A percentile compares a stretch with the other conserved stretches of the same genome.
These are phyloP conservation scores for Stenogyne calaminthoides DNA, from an alignment of 305 asterid genomes.

Conservation along the genomic window DNA sequence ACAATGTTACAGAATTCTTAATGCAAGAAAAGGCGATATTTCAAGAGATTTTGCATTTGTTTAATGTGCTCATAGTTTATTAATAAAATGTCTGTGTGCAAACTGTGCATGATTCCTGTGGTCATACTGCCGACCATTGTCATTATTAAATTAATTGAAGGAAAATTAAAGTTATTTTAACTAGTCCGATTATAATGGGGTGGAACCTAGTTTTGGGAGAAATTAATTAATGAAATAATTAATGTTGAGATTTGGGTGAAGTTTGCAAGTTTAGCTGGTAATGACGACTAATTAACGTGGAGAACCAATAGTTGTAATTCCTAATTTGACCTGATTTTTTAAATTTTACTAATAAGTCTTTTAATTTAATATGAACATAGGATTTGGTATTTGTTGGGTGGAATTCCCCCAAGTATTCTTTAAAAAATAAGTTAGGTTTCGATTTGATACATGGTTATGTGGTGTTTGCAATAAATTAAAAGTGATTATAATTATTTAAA, in stretches of 20 bases:
- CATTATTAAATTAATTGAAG: neutral
- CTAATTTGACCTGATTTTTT: too few species aligned
- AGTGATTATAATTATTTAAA: too few species aligned
- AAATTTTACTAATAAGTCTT: too few species aligned
- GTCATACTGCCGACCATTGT: conserved; percentile 24
- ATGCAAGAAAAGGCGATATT: neutral
- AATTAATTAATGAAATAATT: neutral
- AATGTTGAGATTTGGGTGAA: neutral
- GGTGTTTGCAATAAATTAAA: too few species aligned
- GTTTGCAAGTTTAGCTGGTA: neutral
- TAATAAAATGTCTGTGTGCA: neutral
- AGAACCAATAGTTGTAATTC: too few species aligned
- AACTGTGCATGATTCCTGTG: neutral
- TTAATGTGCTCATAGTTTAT: neutral
- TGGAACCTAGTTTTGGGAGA: too few species aligned
- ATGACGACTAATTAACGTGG: neutral
- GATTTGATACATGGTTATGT: neutral
- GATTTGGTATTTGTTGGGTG: neutral
- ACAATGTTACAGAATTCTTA: conserved; percentile 22
- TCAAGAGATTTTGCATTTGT: neutral
- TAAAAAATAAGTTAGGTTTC: neutral
- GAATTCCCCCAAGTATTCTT: neutral
- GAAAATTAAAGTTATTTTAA: neutral
- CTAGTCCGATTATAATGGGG: neutral
- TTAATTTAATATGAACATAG: neutral